These are phyloP conservation scores for Schizosaccharomyces japonicus DNA, from an alignment of 805 yeast species.

Conservation along the genomic window DNA sequence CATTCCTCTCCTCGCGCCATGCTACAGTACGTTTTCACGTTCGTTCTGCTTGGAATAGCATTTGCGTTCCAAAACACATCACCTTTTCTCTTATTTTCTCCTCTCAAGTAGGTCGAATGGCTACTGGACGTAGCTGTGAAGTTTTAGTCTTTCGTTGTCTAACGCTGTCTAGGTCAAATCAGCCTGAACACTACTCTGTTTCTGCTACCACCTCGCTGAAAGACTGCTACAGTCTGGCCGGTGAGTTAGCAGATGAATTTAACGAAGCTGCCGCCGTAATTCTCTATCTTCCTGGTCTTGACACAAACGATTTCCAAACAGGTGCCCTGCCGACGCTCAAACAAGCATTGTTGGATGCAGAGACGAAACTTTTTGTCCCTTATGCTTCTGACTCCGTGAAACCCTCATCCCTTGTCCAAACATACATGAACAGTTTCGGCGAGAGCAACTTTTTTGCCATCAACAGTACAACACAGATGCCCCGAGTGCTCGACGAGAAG, in stretches of 20 bases:
- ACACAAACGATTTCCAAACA: not conserved
- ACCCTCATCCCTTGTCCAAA: not conserved
- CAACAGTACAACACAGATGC: not conserved
- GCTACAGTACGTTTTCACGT: too few species aligned
- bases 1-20: too few species aligned
- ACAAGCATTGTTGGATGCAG: not conserved
- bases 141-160: too few species aligned
- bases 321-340: not conserved
- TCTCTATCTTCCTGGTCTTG: not conserved
- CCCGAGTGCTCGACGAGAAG: not conserved
- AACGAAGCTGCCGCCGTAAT: not conserved
- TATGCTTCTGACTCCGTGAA: not conserved
- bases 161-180: not conserved
- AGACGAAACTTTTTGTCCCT: not conserved
- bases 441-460: not conserved
- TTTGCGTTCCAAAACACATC: not conserved
- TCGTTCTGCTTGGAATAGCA: too few species aligned
- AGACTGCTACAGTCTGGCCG: not conserved
- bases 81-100: not conserved
- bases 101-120: not conserved
- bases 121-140: not conserved
- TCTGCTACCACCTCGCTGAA: not conserved
- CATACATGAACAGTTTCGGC: not conserved
- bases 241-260: not conserved
- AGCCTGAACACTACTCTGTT: not conserved